Evolutionary conservation across 1,284 basidiomycete genomes (phyloP), one percentile per base, ranked within the genome.

Genomic region (Trametes hirsuta): DNA sequence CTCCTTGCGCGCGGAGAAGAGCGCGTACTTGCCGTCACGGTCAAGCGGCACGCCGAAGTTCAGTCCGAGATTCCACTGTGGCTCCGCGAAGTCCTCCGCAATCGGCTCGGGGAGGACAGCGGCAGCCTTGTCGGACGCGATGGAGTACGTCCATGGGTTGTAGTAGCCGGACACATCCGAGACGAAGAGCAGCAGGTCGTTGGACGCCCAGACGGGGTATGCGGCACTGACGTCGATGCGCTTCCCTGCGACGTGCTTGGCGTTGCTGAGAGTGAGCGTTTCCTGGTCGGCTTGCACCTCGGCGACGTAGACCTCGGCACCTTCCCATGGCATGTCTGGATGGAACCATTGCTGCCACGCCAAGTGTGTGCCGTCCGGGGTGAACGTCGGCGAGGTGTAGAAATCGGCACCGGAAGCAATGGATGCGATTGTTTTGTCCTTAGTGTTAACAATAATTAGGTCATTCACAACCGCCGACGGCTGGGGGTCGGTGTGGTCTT

Each of bases 321-420:
- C 87, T 66, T 91, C 86, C 87, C 90, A 94, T 21, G 91, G 90
- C 92, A 94, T 93, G 68, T 91, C 85, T 0, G 92, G 92, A 63
- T 88, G 86, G 62, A 74, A 77, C 91, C 91, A 94, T 61, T 88
- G 81, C 48, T 87, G 77, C 87, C 88, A 94, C 3, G 82, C 83
- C 18, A 94, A 67, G 45, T 80, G 81, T 21, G 74, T 77, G 0
- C 90, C 92, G 65, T 90, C 84, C 0, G 88, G 83, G 22, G 87
- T 89, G 73, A 92, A 89, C 25, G 73, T 76, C 0, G 90, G 85
- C 1, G 79, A 66, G 5, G 80, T 78, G 67, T 90, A 91, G 72
- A 91, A 91, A 69, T 91, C 88, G 3, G 82, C 80, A 10, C 87
- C 88, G n/a, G 76, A 73, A 6, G 81, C 72, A 34, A 87, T 72